phyloP scores from a whole-genome alignment of 23 red algal species.

The Pyropia haitanensis region DNA sequence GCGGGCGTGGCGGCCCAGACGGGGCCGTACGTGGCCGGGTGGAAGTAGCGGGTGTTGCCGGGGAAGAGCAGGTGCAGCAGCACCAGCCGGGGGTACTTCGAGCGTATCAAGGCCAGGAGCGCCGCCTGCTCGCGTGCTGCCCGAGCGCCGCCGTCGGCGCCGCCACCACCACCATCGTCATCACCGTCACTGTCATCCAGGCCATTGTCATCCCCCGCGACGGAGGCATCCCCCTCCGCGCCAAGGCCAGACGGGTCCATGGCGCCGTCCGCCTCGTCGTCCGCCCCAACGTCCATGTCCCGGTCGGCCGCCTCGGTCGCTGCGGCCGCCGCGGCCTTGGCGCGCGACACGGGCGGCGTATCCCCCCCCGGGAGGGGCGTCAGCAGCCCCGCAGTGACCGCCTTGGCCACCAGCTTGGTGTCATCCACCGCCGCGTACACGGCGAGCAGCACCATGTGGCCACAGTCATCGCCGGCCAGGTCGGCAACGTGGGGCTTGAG shows the following conservation, averaged over 20 bases:
- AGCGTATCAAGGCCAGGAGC: constrained; percentile 17
- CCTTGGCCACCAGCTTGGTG: constrained; percentile 43
- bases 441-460: constrained; percentile 40
- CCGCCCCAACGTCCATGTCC: constrained; percentile 28
- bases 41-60: constrained; percentile 52
- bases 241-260: background rate
- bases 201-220: background rate
- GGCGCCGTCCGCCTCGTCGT: constrained; percentile 9
- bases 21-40: constrained; percentile 43
- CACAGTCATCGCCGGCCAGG: constrained; percentile 50
- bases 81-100: constrained; percentile 28
- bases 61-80: constrained; percentile 41
- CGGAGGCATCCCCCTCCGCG: background rate
- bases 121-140: constrained; percentile 15
- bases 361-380: constrained; percentile 12
- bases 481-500: constrained; percentile 42
- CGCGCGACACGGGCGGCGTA: constrained; percentile 16
- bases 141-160: background rate
- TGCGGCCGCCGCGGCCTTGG: background rate
- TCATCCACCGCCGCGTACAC: constrained; percentile 65
- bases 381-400: constrained; percentile 34
- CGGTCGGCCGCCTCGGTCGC: constrained; percentile 9
- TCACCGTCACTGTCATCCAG: background rate
- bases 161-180: background rate
- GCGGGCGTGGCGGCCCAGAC: constrained; percentile 33